phyloP scores from a whole-genome alignment of 306 rosid species.

The Prosopis cineraria region DNA sequence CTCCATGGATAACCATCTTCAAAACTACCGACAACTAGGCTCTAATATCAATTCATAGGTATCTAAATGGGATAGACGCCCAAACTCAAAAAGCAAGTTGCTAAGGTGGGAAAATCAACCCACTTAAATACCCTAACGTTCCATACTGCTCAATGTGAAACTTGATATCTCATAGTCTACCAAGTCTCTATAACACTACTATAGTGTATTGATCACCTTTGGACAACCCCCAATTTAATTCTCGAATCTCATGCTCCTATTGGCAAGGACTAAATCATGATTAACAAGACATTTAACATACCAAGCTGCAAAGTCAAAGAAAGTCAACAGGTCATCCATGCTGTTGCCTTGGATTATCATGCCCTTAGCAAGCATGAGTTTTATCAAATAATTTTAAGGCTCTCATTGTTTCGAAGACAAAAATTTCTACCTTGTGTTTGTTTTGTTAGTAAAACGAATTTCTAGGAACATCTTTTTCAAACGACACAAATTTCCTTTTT shows the following conservation, averaged over 20 bases:
- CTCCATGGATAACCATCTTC: no score
- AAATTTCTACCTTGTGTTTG: not conserved
- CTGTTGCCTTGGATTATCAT: not conserved
- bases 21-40: no score
- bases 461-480: not conserved
- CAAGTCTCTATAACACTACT: no score
- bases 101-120: no score
- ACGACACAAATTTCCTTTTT: not conserved
- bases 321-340: not conserved
- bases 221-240: not conserved
- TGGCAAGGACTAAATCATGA: not conserved
- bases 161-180: no score
- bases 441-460: not conserved
- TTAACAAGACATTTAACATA: constrained; percentile 1
- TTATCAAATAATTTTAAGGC: not conserved
- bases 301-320: constrained; percentile 10
- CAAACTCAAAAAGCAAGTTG: no score
- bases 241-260: not conserved
- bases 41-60: no score
- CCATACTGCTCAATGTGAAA: no score
- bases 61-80: no score
- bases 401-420: not conserved
- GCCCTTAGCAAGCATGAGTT: not conserved
- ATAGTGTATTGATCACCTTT: constrained; percentile 17
- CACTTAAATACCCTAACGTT: no score